A percentile compares a stretch with the other conserved stretches of the same genome.
Conservation (phyloP, 306 rosid species). For the Alnus glutinosa region DNA sequence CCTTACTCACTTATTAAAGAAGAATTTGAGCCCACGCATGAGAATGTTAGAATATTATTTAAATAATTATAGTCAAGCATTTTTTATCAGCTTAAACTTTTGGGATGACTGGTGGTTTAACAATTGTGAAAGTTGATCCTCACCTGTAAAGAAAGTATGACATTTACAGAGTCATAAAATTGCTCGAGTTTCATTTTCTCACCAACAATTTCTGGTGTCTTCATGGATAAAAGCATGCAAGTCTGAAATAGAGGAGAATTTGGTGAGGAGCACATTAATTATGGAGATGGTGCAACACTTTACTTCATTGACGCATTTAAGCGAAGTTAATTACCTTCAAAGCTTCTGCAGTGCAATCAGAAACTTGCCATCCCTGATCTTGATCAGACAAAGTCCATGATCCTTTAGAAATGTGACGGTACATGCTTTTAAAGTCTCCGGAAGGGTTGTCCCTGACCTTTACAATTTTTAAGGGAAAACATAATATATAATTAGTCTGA, state of each 20-base stretch:
- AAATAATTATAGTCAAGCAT: background rate
- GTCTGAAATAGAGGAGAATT: conserved; percentile 37
- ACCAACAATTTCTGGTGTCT: conserved; percentile 65
- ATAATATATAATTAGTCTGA: background rate
- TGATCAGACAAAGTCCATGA: conserved; percentile 78
- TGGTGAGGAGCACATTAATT: background rate
- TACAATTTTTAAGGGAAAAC: background rate
- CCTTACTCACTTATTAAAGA: too few relatives aligned
- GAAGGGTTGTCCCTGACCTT: conserved; percentile 61
- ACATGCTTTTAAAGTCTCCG: conserved; percentile 62
- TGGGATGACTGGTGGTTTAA: too few relatives aligned
- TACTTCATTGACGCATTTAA: background rate
- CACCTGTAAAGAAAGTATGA: conserved; percentile 65
- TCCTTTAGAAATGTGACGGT: conserved; percentile 80
- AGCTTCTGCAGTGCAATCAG: conserved; percentile 81
- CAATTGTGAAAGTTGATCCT: conserved; percentile 3
- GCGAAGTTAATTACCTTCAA: conserved; percentile 45
- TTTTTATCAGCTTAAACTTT: too few relatives aligned
- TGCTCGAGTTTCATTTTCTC: conserved; percentile 61
- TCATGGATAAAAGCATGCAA: conserved; percentile 56
- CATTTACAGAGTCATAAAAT: conserved; percentile 60
- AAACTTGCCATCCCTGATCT: conserved; percentile 91
- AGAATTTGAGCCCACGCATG: too few relatives aligned
- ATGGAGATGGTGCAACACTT: background rate
- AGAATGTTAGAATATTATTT: background rate